Evolutionary conservation across 148 eudicot species (phyloP), one percentile per base, ranked within the genome.

Genomic region (Dysphania ambrosioides): DNA sequence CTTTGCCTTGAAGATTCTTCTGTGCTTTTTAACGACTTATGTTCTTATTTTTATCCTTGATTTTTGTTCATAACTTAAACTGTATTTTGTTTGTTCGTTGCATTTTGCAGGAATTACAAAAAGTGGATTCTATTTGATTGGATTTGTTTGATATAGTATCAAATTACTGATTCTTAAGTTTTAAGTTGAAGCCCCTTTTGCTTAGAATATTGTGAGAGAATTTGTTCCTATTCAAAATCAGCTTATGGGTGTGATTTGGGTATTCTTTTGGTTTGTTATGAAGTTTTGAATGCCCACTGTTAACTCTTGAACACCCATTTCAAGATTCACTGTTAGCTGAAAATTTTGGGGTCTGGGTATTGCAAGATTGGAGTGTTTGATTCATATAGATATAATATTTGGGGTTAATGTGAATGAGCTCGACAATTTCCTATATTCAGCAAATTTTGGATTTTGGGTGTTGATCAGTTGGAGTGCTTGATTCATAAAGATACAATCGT

Each of bases 1-100:
- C 85, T 84, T 85, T 72, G 81, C 80, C 82, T 81, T 86, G 40
- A 84, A 84, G 84, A 35, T 81, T 82, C 74, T 74, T 8, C 62
- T 65, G 31, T 75, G 64, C 30, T 65, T 62, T 66, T 76, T 80
- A 80, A 80, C 74, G 73, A 76, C 77, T 71, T 76, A 65, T n/a
- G 34, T 21, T 27, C 12, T 35, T n/a, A n/a, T n/a, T n/a, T 56
- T 41, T 71, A 13, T 27, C 15, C 70, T 26, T 31, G 8, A 26
- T 12, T 62, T 49, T 44, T 34, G 34, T 44, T 72, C 58, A 26
- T 8, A 18, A 24, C 47, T 36, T n/a, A 56, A 31, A 66, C 73
- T 73, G 31, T 72, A 24, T 21, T 58, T 77, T 27, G 47, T 38
- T 30, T 19, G 31, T 6, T 49, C 59, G n/a, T n/a, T 47, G 21